Percentiles rank a stretch among this genome's conserved stretches.
These are phyloP conservation scores for Ceratocystis harringtonii DNA, from an alignment of 2,329 filamentous ascomycete species.

Conservation along the genomic window DNA sequence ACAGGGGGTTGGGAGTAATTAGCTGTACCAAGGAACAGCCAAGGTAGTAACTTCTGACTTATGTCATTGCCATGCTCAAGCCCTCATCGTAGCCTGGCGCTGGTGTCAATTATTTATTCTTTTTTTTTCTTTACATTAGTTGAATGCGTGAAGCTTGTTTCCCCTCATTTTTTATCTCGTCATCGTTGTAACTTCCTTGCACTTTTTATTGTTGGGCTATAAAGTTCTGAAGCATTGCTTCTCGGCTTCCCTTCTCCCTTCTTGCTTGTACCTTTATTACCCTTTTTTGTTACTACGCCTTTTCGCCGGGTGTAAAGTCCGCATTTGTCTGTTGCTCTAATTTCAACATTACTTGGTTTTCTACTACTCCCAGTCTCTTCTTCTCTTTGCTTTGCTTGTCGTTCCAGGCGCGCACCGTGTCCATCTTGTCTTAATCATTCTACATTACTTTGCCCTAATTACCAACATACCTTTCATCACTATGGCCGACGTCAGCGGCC, in stretches of 20 bases:
- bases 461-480: background rate
- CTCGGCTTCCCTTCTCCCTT: background rate
- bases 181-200: background rate
- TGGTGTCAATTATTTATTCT: background rate
- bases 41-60: background rate
- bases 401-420: background rate
- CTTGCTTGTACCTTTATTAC: background rate
- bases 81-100: background rate
- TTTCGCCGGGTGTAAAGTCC: background rate
- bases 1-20: background rate
- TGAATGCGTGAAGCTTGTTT: background rate
- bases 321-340: background rate
- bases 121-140: background rate
- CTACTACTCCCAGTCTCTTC: background rate
- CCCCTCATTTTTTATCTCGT: background rate
- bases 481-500: background rate
- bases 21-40: too few species aligned
- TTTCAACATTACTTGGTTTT: background rate
- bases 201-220: background rate
- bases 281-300: background rate
- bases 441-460: background rate
- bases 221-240: background rate
- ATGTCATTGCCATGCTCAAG: slow-evolving; percentile 5
- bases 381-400: background rate
- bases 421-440: background rate